Conservation (phyloP, 2,329 filamentous ascomycete genomes). For the Periconia digitata region DNA sequence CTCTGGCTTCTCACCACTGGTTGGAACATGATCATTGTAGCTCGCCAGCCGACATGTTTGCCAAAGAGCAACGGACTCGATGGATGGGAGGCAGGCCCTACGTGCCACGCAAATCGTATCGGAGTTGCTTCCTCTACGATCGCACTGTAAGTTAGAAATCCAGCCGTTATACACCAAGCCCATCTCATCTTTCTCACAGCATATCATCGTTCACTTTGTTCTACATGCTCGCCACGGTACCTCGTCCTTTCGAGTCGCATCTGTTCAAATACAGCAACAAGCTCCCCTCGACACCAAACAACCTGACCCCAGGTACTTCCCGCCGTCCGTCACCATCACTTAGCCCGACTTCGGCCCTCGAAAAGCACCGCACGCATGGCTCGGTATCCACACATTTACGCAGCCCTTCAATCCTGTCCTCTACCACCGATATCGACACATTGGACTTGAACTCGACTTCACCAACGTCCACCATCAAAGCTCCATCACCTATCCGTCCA, state of each 20-base stretch:
- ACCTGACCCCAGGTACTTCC: slow-evolving; percentile 20
- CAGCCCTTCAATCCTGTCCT: slow-evolving; percentile 15
- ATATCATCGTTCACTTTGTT: slow-evolving; percentile 36
- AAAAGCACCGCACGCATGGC: slow-evolving; percentile 12
- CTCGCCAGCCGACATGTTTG: slow-evolving; percentile 39
- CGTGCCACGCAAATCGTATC: slow-evolving; percentile 32
- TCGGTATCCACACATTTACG: slow-evolving; percentile 21
- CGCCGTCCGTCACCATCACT: slow-evolving; percentile 18
- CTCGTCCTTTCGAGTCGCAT: slow-evolving; percentile 42
- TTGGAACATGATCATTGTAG: slow-evolving; percentile 44
- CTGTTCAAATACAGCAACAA: slow-evolving; percentile 29
- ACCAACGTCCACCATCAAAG: slow-evolving; percentile 19
- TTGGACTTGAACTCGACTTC: slow-evolving; percentile 22
- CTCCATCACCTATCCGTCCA: slow-evolving; percentile 20
- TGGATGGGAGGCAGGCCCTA: slow-evolving; percentile 37
- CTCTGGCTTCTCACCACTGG: slow-evolving; percentile 42
- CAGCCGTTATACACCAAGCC: background rate
- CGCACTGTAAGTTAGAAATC: slow-evolving; percentile 40
- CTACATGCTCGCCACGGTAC: slow-evolving; percentile 32
- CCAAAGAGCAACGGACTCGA: slow-evolving; percentile 18
- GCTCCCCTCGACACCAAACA: slow-evolving; percentile 5
- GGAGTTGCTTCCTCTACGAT: slow-evolving; percentile 36
- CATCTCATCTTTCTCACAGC: slow-evolving; percentile 14
- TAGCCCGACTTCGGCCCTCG: slow-evolving; percentile 15
- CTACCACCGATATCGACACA: slow-evolving; percentile 30